A percentile compares a stretch with the other conserved stretches of the same genome.
These are phyloP conservation scores for Daucus carota DNA, from an alignment of 129 eudicot genomes.

Conservation along the genomic window DH1_v3.0 NC_030384.2:37001501-37002000, in stretches of 20 bases:
- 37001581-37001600: no score
- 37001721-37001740: neutral
- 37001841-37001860: neutral
- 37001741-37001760: neutral
- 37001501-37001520: neutral
- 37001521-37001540: neutral
- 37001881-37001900: no score
- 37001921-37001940: no score
- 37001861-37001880: slow-evolving; percentile 13
- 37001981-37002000: slow-evolving; percentile 10
- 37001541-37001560: neutral
- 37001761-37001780: neutral
- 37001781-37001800: no score
- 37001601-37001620: neutral
- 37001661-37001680: no score
- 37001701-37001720: neutral
- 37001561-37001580: no score
- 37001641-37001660: neutral
- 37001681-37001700: neutral
- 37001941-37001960: no score
- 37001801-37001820: neutral
- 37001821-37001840: neutral
- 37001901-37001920: no score
- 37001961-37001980: no score
- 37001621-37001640: neutral